These are phyloP conservation scores for Aspergillus intermedius DNA, from an alignment of 2,329 filamentous ascomycete species.

Conservation along the genomic window DNA sequence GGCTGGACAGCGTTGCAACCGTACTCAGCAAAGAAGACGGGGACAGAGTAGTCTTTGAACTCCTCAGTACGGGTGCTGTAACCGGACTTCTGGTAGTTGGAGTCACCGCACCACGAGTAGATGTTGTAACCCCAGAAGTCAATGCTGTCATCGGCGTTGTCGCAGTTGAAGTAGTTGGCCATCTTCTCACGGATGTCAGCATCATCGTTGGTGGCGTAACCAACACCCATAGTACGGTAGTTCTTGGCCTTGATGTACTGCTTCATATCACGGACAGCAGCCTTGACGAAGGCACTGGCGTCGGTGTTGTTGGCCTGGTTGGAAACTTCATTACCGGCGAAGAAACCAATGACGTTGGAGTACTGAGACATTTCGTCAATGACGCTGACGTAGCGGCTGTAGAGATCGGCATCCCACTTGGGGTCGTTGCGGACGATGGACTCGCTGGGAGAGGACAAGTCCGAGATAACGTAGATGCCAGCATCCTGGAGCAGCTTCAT, in stretches of 20 bases:
- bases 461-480: conserved; percentile 90
- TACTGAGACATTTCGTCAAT: conserved; percentile 73
- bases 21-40: conserved; percentile 96
- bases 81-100: conserved; percentile 66
- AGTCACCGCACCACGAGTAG: conserved; percentile 94
- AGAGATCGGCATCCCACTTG: conserved; percentile 70
- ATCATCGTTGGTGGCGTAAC: conserved; percentile 93
- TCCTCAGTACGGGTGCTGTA: conserved; percentile 75
- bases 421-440: conserved; percentile 81
- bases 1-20: conserved; percentile 73
- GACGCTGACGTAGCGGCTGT: conserved; percentile 71
- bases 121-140: conserved; percentile 99
- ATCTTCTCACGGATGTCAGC: conserved; percentile 70
- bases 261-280: conserved; percentile 91
- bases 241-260: conserved; percentile 73
- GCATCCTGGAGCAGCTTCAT: conserved; percentile 73
- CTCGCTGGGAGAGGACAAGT: conserved; percentile 69
- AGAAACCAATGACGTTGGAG: conserved; percentile 89
- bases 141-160: conserved; percentile 58
- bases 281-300: conserved; percentile 91
- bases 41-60: conserved; percentile 80
- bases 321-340: conserved; percentile 93
- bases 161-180: conserved; percentile 91
- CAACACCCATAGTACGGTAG: conserved; percentile 74
- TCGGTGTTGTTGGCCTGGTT: conserved; percentile 80